Conservation (phyloP, 2,329 filamentous ascomycete genomes). For the Aspergillus tanneri region DNA sequence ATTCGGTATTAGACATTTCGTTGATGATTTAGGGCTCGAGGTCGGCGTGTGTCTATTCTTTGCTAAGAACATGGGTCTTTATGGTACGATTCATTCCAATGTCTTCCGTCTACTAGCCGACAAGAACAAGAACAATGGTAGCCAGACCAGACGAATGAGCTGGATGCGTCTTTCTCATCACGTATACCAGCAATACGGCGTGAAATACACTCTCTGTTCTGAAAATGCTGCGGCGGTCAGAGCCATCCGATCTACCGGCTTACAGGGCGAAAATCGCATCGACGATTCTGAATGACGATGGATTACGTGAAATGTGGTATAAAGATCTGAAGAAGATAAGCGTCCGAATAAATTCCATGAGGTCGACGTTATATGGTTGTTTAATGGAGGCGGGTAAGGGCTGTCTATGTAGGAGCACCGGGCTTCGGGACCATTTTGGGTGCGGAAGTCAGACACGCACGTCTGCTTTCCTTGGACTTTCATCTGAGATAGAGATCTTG, state of each 20-base stretch:
- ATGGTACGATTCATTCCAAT: conserved; percentile 17
- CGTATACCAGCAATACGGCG: not conserved
- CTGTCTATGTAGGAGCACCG: conserved; percentile 63
- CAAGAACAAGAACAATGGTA: not conserved
- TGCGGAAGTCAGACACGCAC: conserved; percentile 98
- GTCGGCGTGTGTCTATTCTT: conserved; percentile 57
- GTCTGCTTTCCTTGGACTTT: conserved; percentile 74
- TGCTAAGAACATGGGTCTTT: conserved; percentile 52
- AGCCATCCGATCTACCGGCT: conserved; percentile 91
- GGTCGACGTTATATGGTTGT: conserved; percentile 69
- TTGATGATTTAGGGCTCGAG: conserved; percentile 70
- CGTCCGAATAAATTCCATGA: conserved; percentile 87
- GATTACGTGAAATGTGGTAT: conserved; percentile 82
- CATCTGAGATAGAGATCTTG: conserved; percentile 41
- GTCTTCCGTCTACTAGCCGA: not conserved
- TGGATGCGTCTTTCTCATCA: conserved; percentile 10
- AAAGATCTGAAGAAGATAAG: conserved; percentile 87
- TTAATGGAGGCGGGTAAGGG: conserved; percentile 2
- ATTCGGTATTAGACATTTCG: conserved; percentile 26
- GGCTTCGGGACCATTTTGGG: conserved; percentile 59
- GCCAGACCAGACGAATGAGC: conserved; percentile 14
- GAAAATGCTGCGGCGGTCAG: conserved; percentile 50
- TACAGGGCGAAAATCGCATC: conserved; percentile 86
- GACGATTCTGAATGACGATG: conserved; percentile 71
- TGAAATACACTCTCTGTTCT: conserved; percentile 15